phyloP scores from a whole-genome alignment of 2,329 filamentous ascomycete genomes.

The Colletotrichum godetiae region DNA sequence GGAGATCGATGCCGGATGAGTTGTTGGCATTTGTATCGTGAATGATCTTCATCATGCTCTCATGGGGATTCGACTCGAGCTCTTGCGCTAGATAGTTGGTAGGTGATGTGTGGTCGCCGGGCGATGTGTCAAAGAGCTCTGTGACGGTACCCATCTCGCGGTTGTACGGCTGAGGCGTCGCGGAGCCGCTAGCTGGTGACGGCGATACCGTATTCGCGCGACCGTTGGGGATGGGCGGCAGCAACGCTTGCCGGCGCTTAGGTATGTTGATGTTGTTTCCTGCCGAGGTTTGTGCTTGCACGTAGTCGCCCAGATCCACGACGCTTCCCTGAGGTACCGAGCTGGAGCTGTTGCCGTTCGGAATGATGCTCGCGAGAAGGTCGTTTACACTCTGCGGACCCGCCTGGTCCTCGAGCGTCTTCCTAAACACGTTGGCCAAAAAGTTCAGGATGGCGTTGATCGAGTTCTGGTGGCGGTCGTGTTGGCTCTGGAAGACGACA shows the following conservation, averaged over 20 bases:
- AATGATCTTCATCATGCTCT: constrained; percentile 74
- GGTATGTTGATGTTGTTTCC: constrained; percentile 52
- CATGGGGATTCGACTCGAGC: constrained; percentile 67
- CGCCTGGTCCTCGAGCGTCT: constrained; percentile 88
- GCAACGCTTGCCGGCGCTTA: constrained; percentile 64
- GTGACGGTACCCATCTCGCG: constrained; percentile 68
- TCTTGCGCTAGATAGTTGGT: constrained; percentile 64
- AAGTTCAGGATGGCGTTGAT: constrained; percentile 99
- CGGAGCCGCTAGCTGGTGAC: constrained; percentile 41
- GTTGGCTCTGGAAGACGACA: constrained; percentile 87
- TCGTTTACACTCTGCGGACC: constrained; percentile 82
- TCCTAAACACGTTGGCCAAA: constrained; percentile 94
- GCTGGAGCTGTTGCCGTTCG: constrained; percentile 60
- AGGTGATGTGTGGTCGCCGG: constrained; percentile 57
- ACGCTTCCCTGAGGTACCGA: constrained; percentile 65
- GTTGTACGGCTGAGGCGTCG: constrained; percentile 44
- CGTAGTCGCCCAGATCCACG: constrained; percentile 70
- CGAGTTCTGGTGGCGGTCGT: constrained; percentile 97
- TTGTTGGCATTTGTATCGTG: constrained; percentile 71
- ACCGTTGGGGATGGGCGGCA: constrained; percentile 63
- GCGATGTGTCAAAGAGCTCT: constrained; percentile 67
- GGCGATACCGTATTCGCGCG: constrained; percentile 43
- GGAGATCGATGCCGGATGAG: constrained; percentile 60
- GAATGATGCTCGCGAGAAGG: constrained; percentile 82
- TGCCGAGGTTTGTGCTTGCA: constrained; percentile 58